phyloP scores from a whole-genome alignment of 2,329 filamentous ascomycete genomes.

The Botrytis fragariae region DNA sequence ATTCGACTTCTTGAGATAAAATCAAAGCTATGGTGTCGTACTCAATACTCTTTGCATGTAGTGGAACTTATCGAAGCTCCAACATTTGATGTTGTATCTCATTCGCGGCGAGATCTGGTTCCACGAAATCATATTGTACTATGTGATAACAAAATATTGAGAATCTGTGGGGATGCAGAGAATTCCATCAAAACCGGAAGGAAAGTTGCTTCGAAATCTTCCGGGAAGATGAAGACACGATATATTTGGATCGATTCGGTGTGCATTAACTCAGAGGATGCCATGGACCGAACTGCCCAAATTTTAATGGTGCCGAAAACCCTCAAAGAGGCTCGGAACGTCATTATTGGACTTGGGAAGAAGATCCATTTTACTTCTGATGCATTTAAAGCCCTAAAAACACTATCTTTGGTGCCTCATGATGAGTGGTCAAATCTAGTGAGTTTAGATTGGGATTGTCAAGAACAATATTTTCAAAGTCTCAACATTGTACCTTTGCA shows the following conservation, averaged over 20 bases:
- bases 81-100: conserved; percentile 8
- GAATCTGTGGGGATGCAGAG: conserved; percentile 1
- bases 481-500: background rate
- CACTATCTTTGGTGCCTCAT: background rate
- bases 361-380: conserved; percentile 12
- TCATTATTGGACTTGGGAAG: conserved; percentile 24
- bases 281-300: conserved; percentile 20
- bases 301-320: conserved; percentile 23
- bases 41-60: conserved; percentile 6
- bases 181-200: background rate
- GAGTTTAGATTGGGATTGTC: background rate
- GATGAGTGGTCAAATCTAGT: conserved; percentile 10
- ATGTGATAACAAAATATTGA: background rate
- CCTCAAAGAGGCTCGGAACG: conserved; percentile 19
- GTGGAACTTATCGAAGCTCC: conserved; percentile 9
- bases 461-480: background rate
- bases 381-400: conserved; percentile 8
- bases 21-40: conserved; percentile 3
- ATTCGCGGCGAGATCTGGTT: conserved; percentile 7
- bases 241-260: conserved; percentile 24
- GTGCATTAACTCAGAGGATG: conserved; percentile 24
- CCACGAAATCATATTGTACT: conserved; percentile 9
- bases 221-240: background rate
- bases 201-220: background rate
- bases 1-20: conserved; percentile 14